These are phyloP conservation scores for Diaporthe caulivora DNA, from an alignment of 2,329 filamentous ascomycete genomes.

Conservation along the genomic window DNA sequence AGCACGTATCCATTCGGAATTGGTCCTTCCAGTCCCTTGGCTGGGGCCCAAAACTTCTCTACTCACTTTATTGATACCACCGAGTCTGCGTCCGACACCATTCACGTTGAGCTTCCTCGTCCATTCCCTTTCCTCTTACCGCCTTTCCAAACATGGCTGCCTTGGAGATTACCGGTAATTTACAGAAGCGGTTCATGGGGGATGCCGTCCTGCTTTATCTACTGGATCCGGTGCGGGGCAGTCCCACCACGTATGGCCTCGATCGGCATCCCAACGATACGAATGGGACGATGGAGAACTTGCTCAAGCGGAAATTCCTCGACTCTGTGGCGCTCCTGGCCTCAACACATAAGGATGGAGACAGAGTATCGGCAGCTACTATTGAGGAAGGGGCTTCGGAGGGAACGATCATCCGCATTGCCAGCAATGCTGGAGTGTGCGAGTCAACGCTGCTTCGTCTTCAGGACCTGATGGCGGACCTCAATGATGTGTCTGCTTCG, in stretches of 20 bases:
- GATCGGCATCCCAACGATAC: not conserved
- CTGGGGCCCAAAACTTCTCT: no score
- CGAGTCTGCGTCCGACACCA: no score
- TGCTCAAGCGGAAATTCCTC: not conserved
- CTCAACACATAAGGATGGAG: not conserved
- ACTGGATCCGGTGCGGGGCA: not conserved
- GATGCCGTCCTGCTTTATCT: not conserved
- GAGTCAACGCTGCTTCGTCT: not conserved
- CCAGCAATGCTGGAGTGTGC: not conserved
- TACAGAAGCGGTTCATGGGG: not conserved
- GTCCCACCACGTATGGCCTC: not conserved
- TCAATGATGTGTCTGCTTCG: not conserved
- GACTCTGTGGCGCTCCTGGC: not conserved
- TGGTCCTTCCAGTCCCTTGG: no score
- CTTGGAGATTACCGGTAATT: not conserved
- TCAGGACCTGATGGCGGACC: not conserved
- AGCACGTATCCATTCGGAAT: no score
- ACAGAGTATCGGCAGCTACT: not conserved
- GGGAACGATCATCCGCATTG: not conserved
- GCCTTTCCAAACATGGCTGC: not conserved
- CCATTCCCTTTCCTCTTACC: no score
- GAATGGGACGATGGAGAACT: not conserved
- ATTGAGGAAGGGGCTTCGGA: not conserved
- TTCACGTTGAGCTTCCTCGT: no score
- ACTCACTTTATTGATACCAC: no score